A percentile compares a stretch with the other conserved stretches of the same genome.
These are phyloP conservation scores for Trametes polyzona DNA, from an alignment of 1,284 basidiomycete species.

Conservation along the genomic window DNA sequence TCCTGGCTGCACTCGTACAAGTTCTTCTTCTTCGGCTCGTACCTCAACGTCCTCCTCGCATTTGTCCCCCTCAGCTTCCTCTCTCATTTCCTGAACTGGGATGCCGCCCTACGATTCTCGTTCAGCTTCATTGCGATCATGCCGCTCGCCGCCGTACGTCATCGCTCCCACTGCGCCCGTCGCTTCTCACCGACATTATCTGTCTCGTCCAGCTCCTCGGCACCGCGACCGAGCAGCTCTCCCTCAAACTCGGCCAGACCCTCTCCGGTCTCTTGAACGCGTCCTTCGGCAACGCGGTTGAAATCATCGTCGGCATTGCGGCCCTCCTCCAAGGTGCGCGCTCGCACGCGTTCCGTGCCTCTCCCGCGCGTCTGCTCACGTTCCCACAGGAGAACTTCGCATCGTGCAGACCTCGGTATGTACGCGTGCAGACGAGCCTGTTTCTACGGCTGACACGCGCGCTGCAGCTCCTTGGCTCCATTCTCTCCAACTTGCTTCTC, in stretches of 20 bases:
- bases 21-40: slow-evolving; percentile 74
- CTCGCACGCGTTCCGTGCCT: background rate
- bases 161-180: background rate
- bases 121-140: slow-evolving; percentile 89
- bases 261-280: slow-evolving; percentile 88
- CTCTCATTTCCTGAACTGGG: slow-evolving; percentile 70
- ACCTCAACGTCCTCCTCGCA: slow-evolving; percentile 78
- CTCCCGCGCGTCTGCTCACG: slow-evolving; percentile 2
- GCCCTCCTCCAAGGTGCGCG: slow-evolving; percentile 76
- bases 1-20: slow-evolving; percentile 63
- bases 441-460: background rate
- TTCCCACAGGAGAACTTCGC: slow-evolving; percentile 65
- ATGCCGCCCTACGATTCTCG: slow-evolving; percentile 81
- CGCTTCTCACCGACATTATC: slow-evolving; percentile 2
- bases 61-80: slow-evolving; percentile 55
- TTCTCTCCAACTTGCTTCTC: slow-evolving; percentile 88
- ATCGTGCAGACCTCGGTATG: slow-evolving; percentile 87
- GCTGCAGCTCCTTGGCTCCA: slow-evolving; percentile 75
- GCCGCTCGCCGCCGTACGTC: slow-evolving; percentile 77
- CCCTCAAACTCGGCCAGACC: slow-evolving; percentile 78
- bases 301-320: slow-evolving; percentile 87
- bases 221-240: slow-evolving; percentile 87
- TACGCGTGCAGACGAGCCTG: background rate
- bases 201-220: slow-evolving; percentile 59
- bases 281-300: slow-evolving; percentile 80